Base-by-base conservation (phyloP, 2,329 filamentous ascomycete genomes). In the Hirsutella minnesotensis region DNA sequence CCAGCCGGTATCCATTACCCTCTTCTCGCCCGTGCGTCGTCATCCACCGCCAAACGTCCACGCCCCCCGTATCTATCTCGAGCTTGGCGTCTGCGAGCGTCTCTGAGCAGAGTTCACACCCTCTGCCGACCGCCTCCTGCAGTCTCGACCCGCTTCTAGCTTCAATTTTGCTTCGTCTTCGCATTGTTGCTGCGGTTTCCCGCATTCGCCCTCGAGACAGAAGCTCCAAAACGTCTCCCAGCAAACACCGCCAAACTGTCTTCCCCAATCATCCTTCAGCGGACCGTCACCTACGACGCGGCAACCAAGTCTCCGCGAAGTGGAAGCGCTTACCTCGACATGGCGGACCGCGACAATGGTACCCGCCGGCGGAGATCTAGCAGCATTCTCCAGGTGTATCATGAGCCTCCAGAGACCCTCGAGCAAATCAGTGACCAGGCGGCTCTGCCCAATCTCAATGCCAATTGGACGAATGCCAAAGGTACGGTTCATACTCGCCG, bases 381-480 rank as follows among this genome's bases (percentile, higher is more conserved):
- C 72, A 96, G 90, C 69, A 81, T 98, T 68, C 69, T 79, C 54
- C 74, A 79, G 61, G 88, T 98, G 67, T 96, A 96, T 67, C 89
- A 94, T 60, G 92, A 98, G 66, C 92, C 92, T 43, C 81, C 83
- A 47, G 92, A 98, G 73, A 94, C 90, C 44, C 80, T 95, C 59
- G 92, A 98, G 72, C 92, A 95, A 68, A 86, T 94, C 66, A 95
- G 85, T 60, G 92, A 98, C 65, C 92, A 96, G 72, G 86, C 88
- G 44, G 86, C 86, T 31, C 73, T 95, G 54, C 92, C 92, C 41
- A 98, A 98, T 59, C 69, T 95, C 59, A 98, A 98, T 66, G 88
- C 92, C 53, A 86, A 95, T 68, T 98, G 92, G 92, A 94, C 95
- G 53, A 96, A 96, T 66, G 86, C 89, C 57, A 98, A 98, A 79